Percentiles rank a stretch among this genome's conserved stretches.
These are phyloP conservation scores for Balamuthia mandrillaris DNA, from an alignment of 208 protist species.

Conservation along the genomic window DNA sequence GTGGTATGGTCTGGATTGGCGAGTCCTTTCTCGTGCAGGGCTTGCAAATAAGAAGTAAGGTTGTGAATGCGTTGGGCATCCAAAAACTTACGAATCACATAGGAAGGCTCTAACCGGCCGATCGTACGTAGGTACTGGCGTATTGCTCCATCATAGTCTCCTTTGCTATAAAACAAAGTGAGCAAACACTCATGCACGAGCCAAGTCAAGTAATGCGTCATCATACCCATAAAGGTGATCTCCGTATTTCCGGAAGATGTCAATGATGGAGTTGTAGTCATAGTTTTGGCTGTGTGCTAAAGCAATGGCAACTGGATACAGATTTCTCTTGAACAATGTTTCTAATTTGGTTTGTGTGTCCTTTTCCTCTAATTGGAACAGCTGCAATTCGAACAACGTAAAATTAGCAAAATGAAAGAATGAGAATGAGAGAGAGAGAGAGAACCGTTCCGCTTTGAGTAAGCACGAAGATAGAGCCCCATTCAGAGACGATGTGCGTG, in stretches of 20 bases:
- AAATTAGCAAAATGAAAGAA: not conserved
- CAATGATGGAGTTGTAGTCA: conserved; percentile 67
- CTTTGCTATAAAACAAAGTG: conserved; percentile 52
- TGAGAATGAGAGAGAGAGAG: not conserved
- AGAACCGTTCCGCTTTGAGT: conserved; percentile 61
- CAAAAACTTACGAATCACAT: conserved; percentile 94
- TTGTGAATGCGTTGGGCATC: conserved; percentile 86
- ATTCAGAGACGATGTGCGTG: conserved; percentile 78
- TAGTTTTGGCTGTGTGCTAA: conserved; percentile 81
- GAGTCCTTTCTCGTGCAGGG: conserved; percentile 67
- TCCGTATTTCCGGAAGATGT: conserved; percentile 86
- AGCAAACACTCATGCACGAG: not conserved
- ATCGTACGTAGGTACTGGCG: conserved; percentile 89
- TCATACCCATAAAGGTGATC: conserved; percentile 84
- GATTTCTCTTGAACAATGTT: conserved; percentile 90
- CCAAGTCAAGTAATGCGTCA: not conserved
- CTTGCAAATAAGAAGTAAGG: conserved; percentile 87
- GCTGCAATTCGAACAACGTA: not conserved
- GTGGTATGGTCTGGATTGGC: conserved; percentile 92
- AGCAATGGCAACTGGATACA: conserved; percentile 87
- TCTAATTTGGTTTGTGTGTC: conserved; percentile 89
- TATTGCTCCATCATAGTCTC: conserved; percentile 83
- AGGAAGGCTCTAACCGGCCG: conserved; percentile 89
- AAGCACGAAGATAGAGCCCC: conserved; percentile 79
- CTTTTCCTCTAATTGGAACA: conserved; percentile 80